Evolutionary conservation across 2,329 filamentous ascomycete genomes (phyloP).

Genomic region (Hymenoscyphus albidus): DNA sequence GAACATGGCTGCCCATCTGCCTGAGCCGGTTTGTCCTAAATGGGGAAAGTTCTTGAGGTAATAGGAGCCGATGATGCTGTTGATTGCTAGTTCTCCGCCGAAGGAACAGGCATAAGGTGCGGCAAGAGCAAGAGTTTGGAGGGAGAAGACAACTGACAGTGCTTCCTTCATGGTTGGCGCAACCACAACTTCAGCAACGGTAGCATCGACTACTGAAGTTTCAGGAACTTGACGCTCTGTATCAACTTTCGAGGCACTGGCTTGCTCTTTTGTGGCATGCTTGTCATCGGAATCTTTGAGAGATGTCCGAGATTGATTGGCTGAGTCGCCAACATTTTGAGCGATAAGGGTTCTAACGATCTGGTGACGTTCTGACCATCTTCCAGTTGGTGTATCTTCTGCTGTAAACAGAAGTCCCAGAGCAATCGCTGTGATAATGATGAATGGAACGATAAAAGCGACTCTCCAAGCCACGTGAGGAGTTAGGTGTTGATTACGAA

Average conservation of each 20-base stretch:
- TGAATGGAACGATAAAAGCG: constrained; percentile 75
- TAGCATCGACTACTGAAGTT: constrained; percentile 49
- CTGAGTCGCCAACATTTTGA: constrained; percentile 36
- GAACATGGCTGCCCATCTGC: constrained; percentile 66
- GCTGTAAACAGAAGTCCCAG: constrained; percentile 66
- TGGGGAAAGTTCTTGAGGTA: constrained; percentile 54
- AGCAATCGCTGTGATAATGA: constrained; percentile 64
- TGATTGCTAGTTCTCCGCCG: constrained; percentile 57
- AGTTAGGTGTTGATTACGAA: constrained; percentile 52
- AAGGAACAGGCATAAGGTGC: constrained; percentile 58
- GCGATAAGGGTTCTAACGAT: constrained; percentile 42
- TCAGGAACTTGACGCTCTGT: constrained; percentile 42
- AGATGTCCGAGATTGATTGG: constrained; percentile 3
- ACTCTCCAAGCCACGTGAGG: constrained; percentile 74
- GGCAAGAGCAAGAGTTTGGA: constrained; percentile 51
- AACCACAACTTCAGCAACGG: constrained; percentile 46
- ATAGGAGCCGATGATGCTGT: constrained; percentile 53
- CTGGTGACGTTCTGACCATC: constrained; percentile 68
- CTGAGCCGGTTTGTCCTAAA: constrained; percentile 50
- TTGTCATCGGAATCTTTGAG: constrained; percentile 6
- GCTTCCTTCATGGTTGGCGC: constrained; percentile 52
- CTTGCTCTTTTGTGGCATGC: constrained; percentile 1
- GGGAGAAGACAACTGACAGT: constrained; percentile 43
- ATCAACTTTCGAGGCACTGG: constrained; percentile 34
- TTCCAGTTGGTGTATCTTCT: constrained; percentile 75